These are phyloP conservation scores for Fusarium torreyae DNA, from an alignment of 2,329 filamentous ascomycete genomes.

Conservation along the genomic window DNA sequence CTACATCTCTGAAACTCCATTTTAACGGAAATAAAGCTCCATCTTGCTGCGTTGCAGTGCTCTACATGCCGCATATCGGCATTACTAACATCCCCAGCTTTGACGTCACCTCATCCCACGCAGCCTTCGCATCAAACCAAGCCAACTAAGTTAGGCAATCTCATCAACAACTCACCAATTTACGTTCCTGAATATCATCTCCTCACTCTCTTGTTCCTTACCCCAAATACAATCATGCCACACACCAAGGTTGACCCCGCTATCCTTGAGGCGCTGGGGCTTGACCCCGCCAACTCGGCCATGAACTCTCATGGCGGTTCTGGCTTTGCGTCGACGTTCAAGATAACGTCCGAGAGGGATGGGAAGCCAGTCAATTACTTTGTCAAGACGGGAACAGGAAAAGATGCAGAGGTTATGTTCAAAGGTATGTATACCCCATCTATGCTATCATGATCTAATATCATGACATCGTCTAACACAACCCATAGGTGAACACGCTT, in stretches of 20 bases:
- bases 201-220: background rate
- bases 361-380: conserved; percentile 73
- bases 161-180: background rate
- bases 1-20: background rate
- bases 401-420: conserved; percentile 78
- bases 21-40: background rate
- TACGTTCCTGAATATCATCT: background rate
- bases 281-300: conserved; percentile 74
- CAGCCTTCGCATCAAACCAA: conserved; percentile 1
- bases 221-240: conserved; percentile 18
- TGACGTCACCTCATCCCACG: conserved; percentile 50
- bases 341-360: conserved; percentile 63
- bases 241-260: conserved; percentile 33
- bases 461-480: conserved; percentile 17
- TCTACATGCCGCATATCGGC: conserved; percentile 24
- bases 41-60: conserved; percentile 1
- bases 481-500: conserved; percentile 81
- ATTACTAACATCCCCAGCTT: conserved; percentile 46
- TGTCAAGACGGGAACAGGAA: conserved; percentile 77
- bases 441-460: background rate
- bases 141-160: conserved; percentile 10
- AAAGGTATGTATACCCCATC: conserved; percentile 62
- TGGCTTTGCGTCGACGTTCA: conserved; percentile 78
- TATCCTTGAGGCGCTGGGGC: conserved; percentile 59
- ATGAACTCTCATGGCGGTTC: conserved; percentile 76